Conservation (phyloP, 2,329 filamentous ascomycete species). For the Gliomastix tumulicola region DNA sequence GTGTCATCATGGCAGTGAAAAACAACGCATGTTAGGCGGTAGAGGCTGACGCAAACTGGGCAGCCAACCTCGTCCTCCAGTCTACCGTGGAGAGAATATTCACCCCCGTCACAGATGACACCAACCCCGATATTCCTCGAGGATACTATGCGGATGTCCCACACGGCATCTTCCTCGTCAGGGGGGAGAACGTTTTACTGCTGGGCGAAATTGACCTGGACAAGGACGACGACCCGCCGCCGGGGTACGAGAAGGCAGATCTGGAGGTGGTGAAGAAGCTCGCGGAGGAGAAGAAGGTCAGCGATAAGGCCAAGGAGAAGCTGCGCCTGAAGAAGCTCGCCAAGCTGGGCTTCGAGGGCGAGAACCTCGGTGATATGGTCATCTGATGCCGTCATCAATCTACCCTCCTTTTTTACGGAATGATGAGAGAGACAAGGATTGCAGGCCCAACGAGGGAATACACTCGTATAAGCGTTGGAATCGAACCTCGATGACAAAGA, state of each 20-base stretch:
- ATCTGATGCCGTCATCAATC: too few relatives aligned
- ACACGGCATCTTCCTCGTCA: slow-evolving; percentile 82
- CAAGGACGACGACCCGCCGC: slow-evolving; percentile 81
- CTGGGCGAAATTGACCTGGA: slow-evolving; percentile 96
- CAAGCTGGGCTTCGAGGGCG: slow-evolving; percentile 79
- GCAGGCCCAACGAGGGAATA: too few relatives aligned
- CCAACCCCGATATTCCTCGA: slow-evolving; percentile 22
- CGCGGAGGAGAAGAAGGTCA: slow-evolving; percentile 62
- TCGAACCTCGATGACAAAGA: too few relatives aligned
- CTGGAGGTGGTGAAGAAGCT: slow-evolving; percentile 64
- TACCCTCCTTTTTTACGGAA: too few relatives aligned
- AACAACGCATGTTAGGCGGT: too few relatives aligned
- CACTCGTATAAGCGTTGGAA: too few relatives aligned
- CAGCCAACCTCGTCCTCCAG: slow-evolving; percentile 92
- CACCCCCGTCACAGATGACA: slow-evolving; percentile 40
- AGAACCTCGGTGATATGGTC: slow-evolving; percentile 69
- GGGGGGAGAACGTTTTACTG: slow-evolving; percentile 94
- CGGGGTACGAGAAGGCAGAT: slow-evolving; percentile 61
- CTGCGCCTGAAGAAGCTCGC: slow-evolving; percentile 62
- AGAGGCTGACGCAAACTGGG: neutral
- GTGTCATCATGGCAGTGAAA: too few relatives aligned
- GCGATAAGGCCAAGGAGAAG: slow-evolving; percentile 69
- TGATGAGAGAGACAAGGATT: too few relatives aligned
- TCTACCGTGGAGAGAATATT: slow-evolving; percentile 88
- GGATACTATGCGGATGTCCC: slow-evolving; percentile 75